Conservation (phyloP, 805 yeast species). For the Yarrowia phangngaensis region DNA sequence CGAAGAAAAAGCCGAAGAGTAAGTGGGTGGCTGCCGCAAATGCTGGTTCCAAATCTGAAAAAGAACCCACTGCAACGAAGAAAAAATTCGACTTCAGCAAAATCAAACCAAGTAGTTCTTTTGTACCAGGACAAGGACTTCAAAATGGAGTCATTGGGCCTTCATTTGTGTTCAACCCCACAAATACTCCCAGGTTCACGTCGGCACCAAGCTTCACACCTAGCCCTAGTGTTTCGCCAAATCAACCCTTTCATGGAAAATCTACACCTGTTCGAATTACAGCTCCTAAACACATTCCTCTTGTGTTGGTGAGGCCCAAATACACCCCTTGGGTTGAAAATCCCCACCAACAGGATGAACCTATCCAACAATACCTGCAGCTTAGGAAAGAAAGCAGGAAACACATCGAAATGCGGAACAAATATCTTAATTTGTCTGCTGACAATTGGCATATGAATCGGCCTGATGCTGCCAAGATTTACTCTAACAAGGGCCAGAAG, state of each 20-base stretch:
- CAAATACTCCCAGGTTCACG: background rate
- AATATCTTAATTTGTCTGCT: slow-evolving; percentile 39
- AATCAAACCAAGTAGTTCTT: slow-evolving; percentile 27
- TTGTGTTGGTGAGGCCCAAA: slow-evolving; percentile 17
- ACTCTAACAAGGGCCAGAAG: slow-evolving; percentile 39
- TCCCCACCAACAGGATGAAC: slow-evolving; percentile 29
- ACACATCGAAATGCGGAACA: slow-evolving; percentile 38
- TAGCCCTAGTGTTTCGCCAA: no score
- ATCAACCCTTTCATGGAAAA: no score
- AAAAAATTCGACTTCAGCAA: slow-evolving; percentile 1
- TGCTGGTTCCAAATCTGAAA: no score
- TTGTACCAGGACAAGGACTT: slow-evolving; percentile 22
- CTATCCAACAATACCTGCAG: slow-evolving; percentile 34
- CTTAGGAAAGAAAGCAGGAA: slow-evolving; percentile 34
- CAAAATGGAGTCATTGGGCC: no score
- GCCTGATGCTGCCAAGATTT: slow-evolving; percentile 36
- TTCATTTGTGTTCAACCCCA: no score
- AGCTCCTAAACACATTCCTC: slow-evolving; percentile 4
- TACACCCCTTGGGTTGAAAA: slow-evolving; percentile 37
- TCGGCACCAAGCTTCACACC: slow-evolving; percentile 11
- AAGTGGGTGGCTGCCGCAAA: slow-evolving; percentile 14
- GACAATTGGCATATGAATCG: slow-evolving; percentile 37
- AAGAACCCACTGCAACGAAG: background rate
- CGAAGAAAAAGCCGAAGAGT: slow-evolving; percentile 2
- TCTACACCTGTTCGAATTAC: background rate